phyloP scores from a whole-genome alignment of 208 protist genomes.

The Angomonas ambiguus region DNA sequence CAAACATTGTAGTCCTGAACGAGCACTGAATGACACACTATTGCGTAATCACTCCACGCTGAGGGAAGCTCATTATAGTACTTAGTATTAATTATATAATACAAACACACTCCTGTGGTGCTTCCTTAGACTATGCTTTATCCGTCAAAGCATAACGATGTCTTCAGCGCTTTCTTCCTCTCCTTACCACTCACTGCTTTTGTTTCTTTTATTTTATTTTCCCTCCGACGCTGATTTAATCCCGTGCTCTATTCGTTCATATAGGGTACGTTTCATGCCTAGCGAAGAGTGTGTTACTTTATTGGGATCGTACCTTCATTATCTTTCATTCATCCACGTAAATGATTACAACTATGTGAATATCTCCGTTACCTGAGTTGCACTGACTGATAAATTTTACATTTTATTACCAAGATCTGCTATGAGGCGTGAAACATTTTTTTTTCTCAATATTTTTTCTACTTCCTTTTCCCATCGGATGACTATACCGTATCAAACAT shows the following conservation, averaged over 20 bases:
- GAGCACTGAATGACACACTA: conserved; percentile 5
- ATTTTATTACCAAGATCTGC: conserved; percentile 74
- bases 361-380: conserved; percentile 50
- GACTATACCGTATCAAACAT: not conserved
- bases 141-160: not conserved
- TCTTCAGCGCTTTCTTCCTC: conserved; percentile 4
- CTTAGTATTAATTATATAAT: too few species aligned
- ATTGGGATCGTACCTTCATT: not conserved
- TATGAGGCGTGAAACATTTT: conserved; percentile 29
- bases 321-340: not conserved
- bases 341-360: conserved; percentile 3
- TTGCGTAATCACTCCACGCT: conserved; percentile 44
- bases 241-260: conserved; percentile 9
- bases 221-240: not conserved
- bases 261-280: conserved; percentile 45
- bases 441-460: conserved; percentile 7
- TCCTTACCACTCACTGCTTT: not conserved
- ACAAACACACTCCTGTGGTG: too few species aligned
- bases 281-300: conserved; percentile 25
- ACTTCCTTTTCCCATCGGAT: not conserved
- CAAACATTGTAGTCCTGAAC: conserved; percentile 23
- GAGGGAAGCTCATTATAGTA: too few species aligned
- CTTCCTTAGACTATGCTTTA: not conserved
- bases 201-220: conserved; percentile 2
- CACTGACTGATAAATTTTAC: conserved; percentile 65